Percentiles rank a stretch among this genome's conserved stretches.
Evolutionary conservation across 2,329 filamentous ascomycete species (phyloP).

Genomic region (Fusarium fracticaudum): DNA sequence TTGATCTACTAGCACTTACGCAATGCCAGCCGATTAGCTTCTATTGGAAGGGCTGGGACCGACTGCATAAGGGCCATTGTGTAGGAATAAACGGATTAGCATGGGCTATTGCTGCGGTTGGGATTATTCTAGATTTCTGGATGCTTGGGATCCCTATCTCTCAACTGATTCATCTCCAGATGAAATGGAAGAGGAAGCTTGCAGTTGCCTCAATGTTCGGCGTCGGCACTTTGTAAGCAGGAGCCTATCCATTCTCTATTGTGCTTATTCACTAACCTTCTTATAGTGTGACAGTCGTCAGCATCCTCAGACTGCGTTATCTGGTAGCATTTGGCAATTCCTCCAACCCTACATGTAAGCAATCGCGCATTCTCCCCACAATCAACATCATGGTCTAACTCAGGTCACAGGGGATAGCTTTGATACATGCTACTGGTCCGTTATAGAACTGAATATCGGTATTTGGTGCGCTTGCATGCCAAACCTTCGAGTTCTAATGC

Average conservation of each 20-base stretch:
- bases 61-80: background rate
- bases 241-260: fast-evolving
- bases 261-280: fast-evolving
- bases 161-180: background rate
- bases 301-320: slow-evolving; percentile 7
- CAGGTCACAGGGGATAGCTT: background rate
- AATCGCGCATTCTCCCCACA: too few species aligned
- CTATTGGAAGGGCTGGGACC: slow-evolving; percentile 16
- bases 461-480: slow-evolving; percentile 12
- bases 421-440: slow-evolving; percentile 14
- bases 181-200: slow-evolving; percentile 16
- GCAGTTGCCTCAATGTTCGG: background rate
- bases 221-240: slow-evolving; percentile 3
- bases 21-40: slow-evolving; percentile 16
- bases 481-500: background rate
- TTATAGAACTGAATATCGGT: background rate
- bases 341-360: slow-evolving; percentile 10
- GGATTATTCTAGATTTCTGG: slow-evolving; percentile 3
- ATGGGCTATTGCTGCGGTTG: slow-evolving; percentile 11
- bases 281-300: background rate
- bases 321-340: slow-evolving; percentile 10
- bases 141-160: background rate
- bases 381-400: background rate
- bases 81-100: slow-evolving; percentile 6
- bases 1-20: background rate